Conservation (phyloP, 352 stramenopile genomes). For the Phytophthora podocarpi region DNA sequence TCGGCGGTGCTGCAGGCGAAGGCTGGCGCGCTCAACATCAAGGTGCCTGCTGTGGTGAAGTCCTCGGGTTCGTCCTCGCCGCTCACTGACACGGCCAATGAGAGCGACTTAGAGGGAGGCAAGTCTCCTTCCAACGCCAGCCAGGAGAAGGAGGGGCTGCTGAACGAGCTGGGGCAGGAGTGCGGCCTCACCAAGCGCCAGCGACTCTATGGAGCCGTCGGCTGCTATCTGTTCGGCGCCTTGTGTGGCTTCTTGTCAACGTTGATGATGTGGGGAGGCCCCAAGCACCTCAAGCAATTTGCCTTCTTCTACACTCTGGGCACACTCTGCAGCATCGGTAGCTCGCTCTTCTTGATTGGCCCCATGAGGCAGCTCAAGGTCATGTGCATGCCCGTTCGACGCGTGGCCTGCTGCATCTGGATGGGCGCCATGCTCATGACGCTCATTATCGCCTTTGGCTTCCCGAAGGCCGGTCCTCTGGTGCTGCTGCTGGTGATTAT, state of each 20-base stretch:
- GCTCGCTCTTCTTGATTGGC: slow-evolving; percentile 80
- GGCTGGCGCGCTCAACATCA: slow-evolving; percentile 62
- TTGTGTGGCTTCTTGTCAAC: slow-evolving; percentile 81
- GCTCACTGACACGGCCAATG: slow-evolving; percentile 31
- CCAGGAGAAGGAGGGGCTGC: slow-evolving; percentile 74
- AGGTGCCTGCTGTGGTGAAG: slow-evolving; percentile 42
- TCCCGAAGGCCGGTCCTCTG: slow-evolving; percentile 65
- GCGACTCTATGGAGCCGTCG: slow-evolving; percentile 72
- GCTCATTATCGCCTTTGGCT: slow-evolving; percentile 78
- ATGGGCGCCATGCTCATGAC: slow-evolving; percentile 74
- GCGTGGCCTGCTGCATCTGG: slow-evolving; percentile 82
- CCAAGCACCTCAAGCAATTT: slow-evolving; percentile 85
- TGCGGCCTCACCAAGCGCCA: slow-evolving; percentile 84
- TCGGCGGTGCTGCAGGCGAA: slow-evolving; percentile 58
- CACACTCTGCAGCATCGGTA: slow-evolving; percentile 81
- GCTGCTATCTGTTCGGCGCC: slow-evolving; percentile 74
- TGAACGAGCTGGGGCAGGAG: slow-evolving; percentile 71
- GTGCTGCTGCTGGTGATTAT: slow-evolving; percentile 78
- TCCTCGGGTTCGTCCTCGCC: slow-evolving; percentile 23
- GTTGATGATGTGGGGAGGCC: slow-evolving; percentile 81
- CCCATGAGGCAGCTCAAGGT: slow-evolving; percentile 74
- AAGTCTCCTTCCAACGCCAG: slow-evolving; percentile 39
- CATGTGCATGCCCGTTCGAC: slow-evolving; percentile 86
- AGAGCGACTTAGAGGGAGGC: slow-evolving; percentile 50
- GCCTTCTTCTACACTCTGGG: slow-evolving; percentile 88